These are phyloP conservation scores for Eimeria praecox DNA, from an alignment of 169 alveolate genomes.

Conservation along the genomic window DNA sequence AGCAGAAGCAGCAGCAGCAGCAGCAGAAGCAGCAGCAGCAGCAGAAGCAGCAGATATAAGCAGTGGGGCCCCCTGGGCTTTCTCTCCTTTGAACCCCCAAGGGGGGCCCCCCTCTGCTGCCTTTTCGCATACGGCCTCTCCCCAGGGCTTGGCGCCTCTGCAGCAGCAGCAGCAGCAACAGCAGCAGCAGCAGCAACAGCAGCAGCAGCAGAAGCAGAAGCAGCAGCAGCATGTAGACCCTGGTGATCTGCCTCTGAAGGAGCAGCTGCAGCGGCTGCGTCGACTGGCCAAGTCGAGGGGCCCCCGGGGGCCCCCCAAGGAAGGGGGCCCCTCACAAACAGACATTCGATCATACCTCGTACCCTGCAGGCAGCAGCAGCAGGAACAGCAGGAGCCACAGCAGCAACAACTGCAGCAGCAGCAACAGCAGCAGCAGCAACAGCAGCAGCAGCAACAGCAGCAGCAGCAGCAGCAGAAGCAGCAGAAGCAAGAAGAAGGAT, in stretches of 20 bases:
- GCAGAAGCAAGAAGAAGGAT: background rate
- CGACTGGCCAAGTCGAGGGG: constrained; percentile 13
- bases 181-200: constrained; percentile 4
- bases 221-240: background rate
- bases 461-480: constrained; percentile 12
- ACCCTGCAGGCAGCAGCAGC: constrained; percentile 16
- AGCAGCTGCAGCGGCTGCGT: constrained; percentile 47
- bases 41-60: background rate
- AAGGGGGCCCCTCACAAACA: background rate
- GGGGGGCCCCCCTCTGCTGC: background rate
- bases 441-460: background rate
- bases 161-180: background rate
- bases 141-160: background rate
- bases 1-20: background rate
- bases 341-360: background rate
- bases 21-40: background rate
- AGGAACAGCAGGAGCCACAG: constrained; percentile 6
- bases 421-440: constrained; percentile 33
- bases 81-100: background rate
- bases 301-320: background rate
- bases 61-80: background rate
- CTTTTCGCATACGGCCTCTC: background rate
- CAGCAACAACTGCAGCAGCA: background rate
- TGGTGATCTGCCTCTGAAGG: background rate
- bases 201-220: constrained; percentile 4